Percentiles rank a stretch among this genome's conserved stretches.
Conservation (phyloP, 2,329 filamentous ascomycete species). For the Uncinocarpus reesii region DNA sequence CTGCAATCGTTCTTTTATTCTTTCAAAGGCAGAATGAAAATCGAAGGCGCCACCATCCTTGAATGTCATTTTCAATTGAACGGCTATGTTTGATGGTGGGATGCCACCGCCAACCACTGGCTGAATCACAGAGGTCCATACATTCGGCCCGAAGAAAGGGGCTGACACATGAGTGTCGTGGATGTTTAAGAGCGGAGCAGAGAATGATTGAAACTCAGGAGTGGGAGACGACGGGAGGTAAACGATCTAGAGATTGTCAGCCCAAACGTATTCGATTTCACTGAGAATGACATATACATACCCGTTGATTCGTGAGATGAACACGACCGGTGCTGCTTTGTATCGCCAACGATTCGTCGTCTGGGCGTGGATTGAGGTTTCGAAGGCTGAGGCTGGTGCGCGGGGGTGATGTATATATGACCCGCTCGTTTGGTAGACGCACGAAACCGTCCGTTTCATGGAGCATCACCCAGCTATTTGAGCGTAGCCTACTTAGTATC, state of each 20-base stretch:
- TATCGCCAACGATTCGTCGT: slow-evolving; percentile 53
- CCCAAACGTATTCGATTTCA: slow-evolving; percentile 11
- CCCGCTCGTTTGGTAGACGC: slow-evolving; percentile 71
- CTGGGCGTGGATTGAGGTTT: slow-evolving; percentile 55
- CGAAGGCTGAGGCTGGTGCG: slow-evolving; percentile 68
- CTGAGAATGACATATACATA: slow-evolving; percentile 38
- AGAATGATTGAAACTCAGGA: slow-evolving; percentile 69
- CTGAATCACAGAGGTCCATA: slow-evolving; percentile 70
- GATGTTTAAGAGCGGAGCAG: slow-evolving; percentile 74
- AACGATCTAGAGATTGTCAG: slow-evolving; percentile 52
- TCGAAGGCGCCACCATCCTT: slow-evolving; percentile 93
- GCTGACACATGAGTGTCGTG: slow-evolving; percentile 77
- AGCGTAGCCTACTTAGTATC: slow-evolving; percentile 17
- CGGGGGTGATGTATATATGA: slow-evolving; percentile 68
- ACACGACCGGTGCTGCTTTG: slow-evolving; percentile 65
- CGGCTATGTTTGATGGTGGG: slow-evolving; percentile 57
- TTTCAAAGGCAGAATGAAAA: slow-evolving; percentile 71
- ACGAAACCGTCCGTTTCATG: slow-evolving; percentile 63
- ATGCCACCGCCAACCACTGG: slow-evolving; percentile 78
- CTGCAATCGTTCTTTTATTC: slow-evolving; percentile 70
- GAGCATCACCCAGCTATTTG: slow-evolving; percentile 80
- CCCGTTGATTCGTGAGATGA: slow-evolving; percentile 76
- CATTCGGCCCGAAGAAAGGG: slow-evolving; percentile 86
- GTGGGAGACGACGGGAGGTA: slow-evolving; percentile 69
- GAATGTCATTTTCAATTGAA: slow-evolving; percentile 80